Evolutionary conservation across 163 green algal species (phyloP).

Genomic region (Volvox carteri): DNA sequence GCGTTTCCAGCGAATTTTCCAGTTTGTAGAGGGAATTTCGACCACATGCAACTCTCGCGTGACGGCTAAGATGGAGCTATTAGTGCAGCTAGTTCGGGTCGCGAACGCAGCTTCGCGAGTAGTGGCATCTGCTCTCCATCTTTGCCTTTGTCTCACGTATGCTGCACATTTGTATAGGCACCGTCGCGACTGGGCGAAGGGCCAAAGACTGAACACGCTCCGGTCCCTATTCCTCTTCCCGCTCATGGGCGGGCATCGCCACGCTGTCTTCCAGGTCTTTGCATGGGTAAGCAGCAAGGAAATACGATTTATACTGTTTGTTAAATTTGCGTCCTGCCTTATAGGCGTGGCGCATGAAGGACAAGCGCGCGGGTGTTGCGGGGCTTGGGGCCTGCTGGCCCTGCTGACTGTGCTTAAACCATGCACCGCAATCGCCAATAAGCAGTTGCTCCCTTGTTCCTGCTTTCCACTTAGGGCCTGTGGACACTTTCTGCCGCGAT

Average conservation of each 20-base stretch:
- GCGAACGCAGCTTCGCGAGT: constrained; percentile 1
- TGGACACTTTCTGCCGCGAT: constrained; percentile 53
- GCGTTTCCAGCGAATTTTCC: no score
- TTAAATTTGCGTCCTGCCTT: background rate
- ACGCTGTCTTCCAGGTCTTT: constrained; percentile 60
- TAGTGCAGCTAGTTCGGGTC: background rate
- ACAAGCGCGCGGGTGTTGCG: background rate
- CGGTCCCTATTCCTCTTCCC: constrained; percentile 51
- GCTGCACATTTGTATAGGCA: constrained; percentile 17
- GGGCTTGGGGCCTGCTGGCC: background rate
- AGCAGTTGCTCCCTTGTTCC: background rate
- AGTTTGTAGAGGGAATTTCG: no score
- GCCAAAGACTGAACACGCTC: background rate
- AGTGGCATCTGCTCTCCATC: background rate
- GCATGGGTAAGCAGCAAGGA: constrained; percentile 58
- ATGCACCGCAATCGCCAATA: background rate
- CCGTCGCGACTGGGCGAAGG: constrained; percentile 15
- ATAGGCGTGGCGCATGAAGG: background rate
- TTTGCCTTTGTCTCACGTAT: constrained; percentile 27
- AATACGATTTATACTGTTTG: background rate
- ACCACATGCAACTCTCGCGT: background rate
- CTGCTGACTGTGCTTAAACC: background rate
- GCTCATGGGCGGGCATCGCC: constrained; percentile 54
- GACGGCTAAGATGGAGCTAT: background rate
- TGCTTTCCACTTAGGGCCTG: constrained; percentile 29